Conservation (phyloP, 306 rosid species). For the Cajanus cajan region DNA sequence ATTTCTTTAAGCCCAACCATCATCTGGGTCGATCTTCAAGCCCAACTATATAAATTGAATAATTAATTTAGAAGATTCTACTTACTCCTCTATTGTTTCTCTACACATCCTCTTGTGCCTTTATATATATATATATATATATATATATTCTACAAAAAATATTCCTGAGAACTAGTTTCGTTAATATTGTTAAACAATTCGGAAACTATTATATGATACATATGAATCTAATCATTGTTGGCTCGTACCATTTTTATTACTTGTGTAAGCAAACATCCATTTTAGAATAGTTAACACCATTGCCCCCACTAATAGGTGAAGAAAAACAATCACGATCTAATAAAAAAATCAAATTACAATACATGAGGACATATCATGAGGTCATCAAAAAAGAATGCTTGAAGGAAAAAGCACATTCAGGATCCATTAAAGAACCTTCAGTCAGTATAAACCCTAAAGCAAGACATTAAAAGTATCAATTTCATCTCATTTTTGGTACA, state of each 20-base stretch:
- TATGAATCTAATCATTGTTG: not conserved
- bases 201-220: too few species aligned
- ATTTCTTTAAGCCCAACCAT: too few species aligned
- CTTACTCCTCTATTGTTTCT: too few species aligned
- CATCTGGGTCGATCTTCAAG: too few species aligned
- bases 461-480: not conserved
- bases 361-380: not conserved
- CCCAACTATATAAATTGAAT: too few species aligned
- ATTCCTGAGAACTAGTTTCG: too few species aligned
- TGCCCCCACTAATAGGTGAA: not conserved
- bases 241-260: not conserved
- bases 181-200: too few species aligned
- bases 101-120: too few species aligned
- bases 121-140: too few species aligned
- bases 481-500: constrained; percentile 22
- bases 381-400: constrained; percentile 4
- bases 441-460: not conserved
- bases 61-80: too few species aligned
- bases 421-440: not conserved
- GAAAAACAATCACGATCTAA: not conserved
- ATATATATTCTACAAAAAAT: too few species aligned
- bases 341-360: not conserved
- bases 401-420: not conserved
- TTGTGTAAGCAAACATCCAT: too few species aligned
- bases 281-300: not conserved